These are phyloP conservation scores for Brassica hybrid DNA, from an alignment of 441 rosid species.

Conservation along the genomic window DNA sequence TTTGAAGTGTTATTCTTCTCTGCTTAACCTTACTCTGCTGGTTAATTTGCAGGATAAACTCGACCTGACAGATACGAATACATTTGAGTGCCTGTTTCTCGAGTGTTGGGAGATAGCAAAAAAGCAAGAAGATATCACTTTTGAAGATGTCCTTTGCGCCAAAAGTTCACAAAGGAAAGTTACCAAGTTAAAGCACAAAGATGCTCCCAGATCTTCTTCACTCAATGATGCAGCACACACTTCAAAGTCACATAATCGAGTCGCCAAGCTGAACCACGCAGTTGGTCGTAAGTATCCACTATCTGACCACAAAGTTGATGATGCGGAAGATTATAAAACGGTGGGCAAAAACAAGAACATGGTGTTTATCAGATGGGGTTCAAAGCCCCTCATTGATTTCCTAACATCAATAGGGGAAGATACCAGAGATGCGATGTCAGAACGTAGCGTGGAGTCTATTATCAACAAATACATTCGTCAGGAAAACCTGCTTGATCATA, in stretches of 20 bases:
- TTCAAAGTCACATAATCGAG: conserved; percentile 31
- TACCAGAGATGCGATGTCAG: conserved; percentile 17
- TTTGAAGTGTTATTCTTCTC: neutral
- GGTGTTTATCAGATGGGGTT: conserved; percentile 40
- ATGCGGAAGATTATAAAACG: neutral
- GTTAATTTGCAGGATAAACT: conserved; percentile 35
- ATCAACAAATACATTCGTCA: too few relatives aligned
- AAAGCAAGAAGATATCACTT: conserved; percentile 24
- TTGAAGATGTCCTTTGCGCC: conserved; percentile 5
- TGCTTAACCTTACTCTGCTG: conserved; percentile 14
- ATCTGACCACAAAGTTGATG: conserved; percentile 19
- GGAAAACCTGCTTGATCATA: too few relatives aligned
- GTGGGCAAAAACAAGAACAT: neutral
- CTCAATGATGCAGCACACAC: conserved; percentile 12
- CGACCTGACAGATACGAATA: conserved; percentile 35
- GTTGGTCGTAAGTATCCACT: conserved; percentile 13
- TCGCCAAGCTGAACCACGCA: neutral
- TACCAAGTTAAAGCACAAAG: conserved; percentile 15
- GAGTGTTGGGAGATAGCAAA: conserved; percentile 41
- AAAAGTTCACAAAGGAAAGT: conserved; percentile 9
- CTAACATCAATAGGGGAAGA: conserved; percentile 41
- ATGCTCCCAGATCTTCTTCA: neutral
- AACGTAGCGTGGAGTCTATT: too few relatives aligned
- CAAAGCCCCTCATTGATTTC: conserved; percentile 45
- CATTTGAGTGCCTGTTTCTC: conserved; percentile 39